Conservation (phyloP, 345 rosid species). For the Hibiscus tridactylites region DNA sequence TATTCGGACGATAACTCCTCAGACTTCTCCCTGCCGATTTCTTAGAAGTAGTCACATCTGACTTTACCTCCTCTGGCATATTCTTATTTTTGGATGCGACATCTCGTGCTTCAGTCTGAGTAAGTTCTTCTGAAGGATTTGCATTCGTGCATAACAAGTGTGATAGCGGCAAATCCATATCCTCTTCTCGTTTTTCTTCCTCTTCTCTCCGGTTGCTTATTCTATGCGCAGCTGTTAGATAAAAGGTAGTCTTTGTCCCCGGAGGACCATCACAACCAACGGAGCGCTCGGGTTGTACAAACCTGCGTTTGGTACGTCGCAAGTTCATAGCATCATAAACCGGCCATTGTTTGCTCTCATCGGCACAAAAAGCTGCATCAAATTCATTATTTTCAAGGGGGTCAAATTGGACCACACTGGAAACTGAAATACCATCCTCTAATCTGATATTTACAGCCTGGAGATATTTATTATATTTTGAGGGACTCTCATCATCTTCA, state of each 20-base stretch:
- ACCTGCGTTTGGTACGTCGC: conserved; percentile 71
- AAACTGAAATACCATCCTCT: conserved; percentile 36
- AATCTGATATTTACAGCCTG: conserved; percentile 40
- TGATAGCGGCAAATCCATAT: conserved; percentile 50
- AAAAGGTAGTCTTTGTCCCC: conserved; percentile 35
- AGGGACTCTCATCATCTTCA: conserved; percentile 22
- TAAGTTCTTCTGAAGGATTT: conserved; percentile 13
- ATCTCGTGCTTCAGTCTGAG: conserved; percentile 15
- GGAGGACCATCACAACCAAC: conserved; percentile 29
- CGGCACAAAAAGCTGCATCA: conserved; percentile 11
- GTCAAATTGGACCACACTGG: conserved; percentile 31
- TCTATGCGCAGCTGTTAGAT: conserved; percentile 36
- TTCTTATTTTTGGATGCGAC: conserved; percentile 13
- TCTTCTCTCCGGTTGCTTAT: conserved; percentile 33
- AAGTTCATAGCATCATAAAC: conserved; percentile 36
- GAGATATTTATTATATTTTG: conserved; percentile 15
- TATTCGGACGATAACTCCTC: conserved; percentile 1
- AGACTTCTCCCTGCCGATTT: neutral
- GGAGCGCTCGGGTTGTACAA: conserved; percentile 59
- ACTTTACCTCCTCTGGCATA: conserved; percentile 13
- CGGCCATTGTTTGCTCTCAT: conserved; percentile 15
- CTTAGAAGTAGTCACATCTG: conserved; percentile 12
- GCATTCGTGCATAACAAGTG: conserved; percentile 21
- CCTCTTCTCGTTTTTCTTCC: conserved; percentile 32
- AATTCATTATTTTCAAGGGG: conserved; percentile 20